Evolutionary conservation across 1,284 basidiomycete species (phyloP), one percentile per base, ranked within the genome.

Genomic region (Heterobasidion annosum): DNA sequence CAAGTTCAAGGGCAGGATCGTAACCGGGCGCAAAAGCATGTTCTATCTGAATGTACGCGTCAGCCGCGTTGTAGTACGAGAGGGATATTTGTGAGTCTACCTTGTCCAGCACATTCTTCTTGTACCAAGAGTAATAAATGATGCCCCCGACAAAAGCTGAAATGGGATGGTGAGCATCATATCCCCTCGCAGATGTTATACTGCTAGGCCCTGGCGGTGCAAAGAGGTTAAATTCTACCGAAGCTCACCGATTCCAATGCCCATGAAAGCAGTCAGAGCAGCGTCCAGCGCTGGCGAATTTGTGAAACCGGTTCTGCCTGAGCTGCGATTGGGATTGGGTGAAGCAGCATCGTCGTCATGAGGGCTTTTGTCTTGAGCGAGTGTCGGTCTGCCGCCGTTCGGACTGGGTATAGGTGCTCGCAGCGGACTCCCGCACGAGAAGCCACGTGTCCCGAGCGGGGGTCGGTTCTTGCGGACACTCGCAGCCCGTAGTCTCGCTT

Each of bases 1-100:
- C 83, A 13, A 91, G 74, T 62, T 91, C 88, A 8, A 93, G 76
- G 1, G 87, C 89, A 18, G 88, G 88, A 63, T 91, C 90, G 61
- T 86, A 86, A 2, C 85, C 85, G 16, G 76, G 65, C 40, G 71
- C 69, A 62, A 89, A 87, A 3, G 82, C 86, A 57, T 73, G 63
- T 65, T 87, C 83, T 16, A 85, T 83, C 82, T 82, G 58, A 51
- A 34, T 25, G 4, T 25, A 25, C 16, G 18, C 3, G 18, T 47
- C 45, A 32, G 45, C 45, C 25, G 10, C 45, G 18, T 4, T 47
- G 15, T 13, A 35, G 10, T 33, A 48, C 32, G 32, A 35, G 34
- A 19, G 34, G n/a, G 2, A 35, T 8, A 3, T 13, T 13, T 16
- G 19, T 32, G 42, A 12, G 18, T 64, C 53, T 53, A 87, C 89